phyloP scores from a whole-genome alignment of 2,329 filamentous ascomycete genomes.

The Calonectria henricotiae region DNA sequence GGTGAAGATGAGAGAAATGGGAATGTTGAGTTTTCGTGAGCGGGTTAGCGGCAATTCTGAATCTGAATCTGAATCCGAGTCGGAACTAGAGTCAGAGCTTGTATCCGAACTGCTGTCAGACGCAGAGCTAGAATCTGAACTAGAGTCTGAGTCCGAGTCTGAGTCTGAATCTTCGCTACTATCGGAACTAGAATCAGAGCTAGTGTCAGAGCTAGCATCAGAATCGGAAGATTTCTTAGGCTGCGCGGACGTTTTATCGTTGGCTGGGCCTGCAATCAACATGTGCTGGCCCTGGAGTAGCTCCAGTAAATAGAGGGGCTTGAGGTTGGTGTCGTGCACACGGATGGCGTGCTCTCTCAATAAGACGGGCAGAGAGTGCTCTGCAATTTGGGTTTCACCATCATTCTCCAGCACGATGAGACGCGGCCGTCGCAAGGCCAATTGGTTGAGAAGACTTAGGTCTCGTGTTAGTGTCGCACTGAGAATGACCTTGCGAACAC shows the following conservation, averaged over 20 bases:
- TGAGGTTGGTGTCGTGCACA: conserved; percentile 79
- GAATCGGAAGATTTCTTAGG: conserved; percentile 50
- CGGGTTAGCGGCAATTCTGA: conserved; percentile 49
- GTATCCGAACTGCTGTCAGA: conserved; percentile 59
- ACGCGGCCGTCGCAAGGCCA: conserved; percentile 82
- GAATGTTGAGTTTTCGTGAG: conserved; percentile 52
- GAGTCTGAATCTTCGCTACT: conserved; percentile 49
- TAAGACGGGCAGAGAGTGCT: conserved; percentile 73
- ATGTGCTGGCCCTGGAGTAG: conserved; percentile 76
- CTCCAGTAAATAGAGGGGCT: conserved; percentile 88
- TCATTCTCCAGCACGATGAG: conserved; percentile 81
- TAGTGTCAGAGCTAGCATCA: conserved; percentile 50
- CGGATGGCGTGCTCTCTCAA: conserved; percentile 79
- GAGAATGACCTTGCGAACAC: conserved; percentile 85
- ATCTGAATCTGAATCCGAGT: conserved; percentile 50
- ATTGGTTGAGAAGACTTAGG: conserved; percentile 81
- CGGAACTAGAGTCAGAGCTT: conserved; percentile 54
- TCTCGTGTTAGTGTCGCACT: conserved; percentile 95
- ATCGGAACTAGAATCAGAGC: conserved; percentile 53
- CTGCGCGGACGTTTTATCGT: not conserved
- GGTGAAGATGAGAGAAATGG: conserved; percentile 84
- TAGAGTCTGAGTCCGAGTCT: conserved; percentile 54
- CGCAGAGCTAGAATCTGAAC: conserved; percentile 54
- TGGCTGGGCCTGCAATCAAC: conserved; percentile 45
- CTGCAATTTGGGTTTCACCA: conserved; percentile 61